phyloP scores from a whole-genome alignment of 352 stramenopile species.

The Pilasporangium apinafurcum region DNA sequence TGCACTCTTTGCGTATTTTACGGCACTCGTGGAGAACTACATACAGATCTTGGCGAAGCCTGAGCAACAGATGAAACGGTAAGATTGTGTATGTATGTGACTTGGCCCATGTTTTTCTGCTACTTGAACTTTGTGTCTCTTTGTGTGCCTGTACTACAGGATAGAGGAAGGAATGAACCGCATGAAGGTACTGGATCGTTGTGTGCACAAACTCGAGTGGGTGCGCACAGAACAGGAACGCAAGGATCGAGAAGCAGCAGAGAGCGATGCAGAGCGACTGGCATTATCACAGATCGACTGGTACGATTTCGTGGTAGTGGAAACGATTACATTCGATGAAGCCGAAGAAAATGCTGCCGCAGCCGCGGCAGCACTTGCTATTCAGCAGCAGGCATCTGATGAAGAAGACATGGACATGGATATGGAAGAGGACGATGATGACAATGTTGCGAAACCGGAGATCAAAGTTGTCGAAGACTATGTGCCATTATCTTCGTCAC shows the following conservation, averaged over 20 bases:
- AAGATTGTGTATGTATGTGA: not conserved
- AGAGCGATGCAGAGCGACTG: constrained; percentile 67
- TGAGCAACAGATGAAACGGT: constrained; percentile 62
- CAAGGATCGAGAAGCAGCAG: constrained; percentile 62
- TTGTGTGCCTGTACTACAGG: constrained; percentile 6
- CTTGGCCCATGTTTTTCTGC: not conserved
- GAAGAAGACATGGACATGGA: constrained; percentile 91
- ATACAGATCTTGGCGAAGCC: constrained; percentile 78
- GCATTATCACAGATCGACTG: constrained; percentile 93
- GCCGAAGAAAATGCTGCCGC: constrained; percentile 62
- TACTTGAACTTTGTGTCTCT: not conserved
- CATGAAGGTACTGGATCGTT: constrained; percentile 83
- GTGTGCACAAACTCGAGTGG: constrained; percentile 81
- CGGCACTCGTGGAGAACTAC: constrained; percentile 96
- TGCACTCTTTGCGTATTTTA: constrained; percentile 98
- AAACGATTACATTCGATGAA: constrained; percentile 96
- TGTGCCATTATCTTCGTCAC: constrained; percentile 42
- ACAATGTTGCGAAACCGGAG: constrained; percentile 43
- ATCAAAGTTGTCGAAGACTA: constrained; percentile 87
- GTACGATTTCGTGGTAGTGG: constrained; percentile 99
- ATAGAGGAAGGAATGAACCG: constrained; percentile 71
- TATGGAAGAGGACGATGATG: constrained; percentile 68
- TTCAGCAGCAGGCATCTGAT: constrained; percentile 46
- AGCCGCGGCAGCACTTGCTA: constrained; percentile 14
- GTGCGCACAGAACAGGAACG: constrained; percentile 65